phyloP scores from a whole-genome alignment of 305 asterid species.

The Rubia tinctorum region DNA sequence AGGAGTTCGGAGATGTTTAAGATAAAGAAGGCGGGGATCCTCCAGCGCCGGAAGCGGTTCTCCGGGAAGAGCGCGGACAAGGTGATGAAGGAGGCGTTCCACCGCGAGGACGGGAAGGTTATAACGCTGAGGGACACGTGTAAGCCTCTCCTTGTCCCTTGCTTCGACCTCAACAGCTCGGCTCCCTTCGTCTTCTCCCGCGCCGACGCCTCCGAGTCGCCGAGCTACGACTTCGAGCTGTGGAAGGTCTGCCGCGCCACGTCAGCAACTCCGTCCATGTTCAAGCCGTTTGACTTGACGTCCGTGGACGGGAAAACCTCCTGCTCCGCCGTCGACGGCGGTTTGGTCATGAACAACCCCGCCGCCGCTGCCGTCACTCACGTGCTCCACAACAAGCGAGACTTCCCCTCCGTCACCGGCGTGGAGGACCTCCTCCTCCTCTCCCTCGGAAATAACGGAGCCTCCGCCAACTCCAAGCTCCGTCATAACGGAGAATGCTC shows the following conservation, averaged over 20 bases:
- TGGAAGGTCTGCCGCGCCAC: conserved; percentile 93
- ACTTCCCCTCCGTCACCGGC: conserved; percentile 73
- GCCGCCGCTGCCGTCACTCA: conserved; percentile 90
- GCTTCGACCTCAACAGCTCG: conserved; percentile 71
- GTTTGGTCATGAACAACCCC: conserved; percentile 92
- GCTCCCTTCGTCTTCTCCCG: conserved; percentile 96
- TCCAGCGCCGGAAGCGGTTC: conserved; percentile 43
- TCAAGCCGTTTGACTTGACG: conserved; percentile 66
- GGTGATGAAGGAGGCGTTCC: conserved; percentile 56
- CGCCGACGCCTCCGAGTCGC: conserved; percentile 80
- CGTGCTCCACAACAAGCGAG: conserved; percentile 82
- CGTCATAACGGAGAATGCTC: conserved; percentile 49
- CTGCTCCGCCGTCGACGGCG: conserved; percentile 84
- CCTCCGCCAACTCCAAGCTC: conserved; percentile 34
- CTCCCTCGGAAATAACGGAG: conserved; percentile 69
- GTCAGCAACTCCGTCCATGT: conserved; percentile 67
- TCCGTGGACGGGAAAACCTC: conserved; percentile 72
- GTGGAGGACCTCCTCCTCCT: conserved; percentile 73
- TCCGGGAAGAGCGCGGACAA: conserved; percentile 59
- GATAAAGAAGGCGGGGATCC: conserved; percentile 28
- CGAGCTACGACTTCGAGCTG: conserved; percentile 81
- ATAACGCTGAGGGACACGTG: conserved; percentile 72
- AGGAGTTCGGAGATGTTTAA: conserved; percentile 47
- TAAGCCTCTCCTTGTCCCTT: conserved; percentile 77
- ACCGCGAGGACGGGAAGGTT: conserved; percentile 51